Conservation (phyloP, 495 filamentous ascomycete species). For the Hypoxylon crocopeplum region DNA sequence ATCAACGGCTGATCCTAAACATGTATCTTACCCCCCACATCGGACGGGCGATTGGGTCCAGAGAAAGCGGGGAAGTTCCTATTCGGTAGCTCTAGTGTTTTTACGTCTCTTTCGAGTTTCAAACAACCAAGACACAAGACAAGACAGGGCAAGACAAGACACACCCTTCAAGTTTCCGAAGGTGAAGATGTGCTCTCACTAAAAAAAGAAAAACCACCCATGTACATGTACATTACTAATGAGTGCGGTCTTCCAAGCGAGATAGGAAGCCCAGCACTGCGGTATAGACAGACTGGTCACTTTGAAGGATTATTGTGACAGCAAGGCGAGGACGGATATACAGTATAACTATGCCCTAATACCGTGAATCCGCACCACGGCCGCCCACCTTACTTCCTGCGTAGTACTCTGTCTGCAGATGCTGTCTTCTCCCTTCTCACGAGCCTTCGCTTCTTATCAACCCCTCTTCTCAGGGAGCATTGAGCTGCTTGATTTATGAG, state of each 20-base stretch:
- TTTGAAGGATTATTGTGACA: slow-evolving; percentile 28
- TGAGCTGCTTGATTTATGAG: slow-evolving; percentile 8
- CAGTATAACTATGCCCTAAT: slow-evolving; percentile 36
- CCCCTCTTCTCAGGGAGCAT: slow-evolving; percentile 1
- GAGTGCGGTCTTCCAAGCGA: slow-evolving; percentile 11
- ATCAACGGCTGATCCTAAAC: slow-evolving; percentile 29
- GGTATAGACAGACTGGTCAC: slow-evolving; percentile 22
- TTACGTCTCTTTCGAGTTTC: slow-evolving; percentile 31
- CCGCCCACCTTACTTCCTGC: slow-evolving; percentile 1
- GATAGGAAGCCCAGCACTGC: slow-evolving; percentile 19
- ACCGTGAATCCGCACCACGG: slow-evolving; percentile 31
- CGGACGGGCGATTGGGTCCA: slow-evolving; percentile 27
- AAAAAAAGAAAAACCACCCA: slow-evolving; percentile 12
- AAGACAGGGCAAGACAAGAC: too few relatives aligned
- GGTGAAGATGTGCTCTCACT: slow-evolving; percentile 2
- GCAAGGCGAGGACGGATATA: slow-evolving; percentile 12
- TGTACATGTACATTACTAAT: slow-evolving; percentile 27
- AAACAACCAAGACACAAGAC: slow-evolving; percentile 15
- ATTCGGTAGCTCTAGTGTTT: slow-evolving; percentile 22
- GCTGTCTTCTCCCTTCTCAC: slow-evolving; percentile 2
- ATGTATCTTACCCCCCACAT: slow-evolving; percentile 25
- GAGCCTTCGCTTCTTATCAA: neutral
- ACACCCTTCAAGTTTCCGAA: slow-evolving; percentile 8
- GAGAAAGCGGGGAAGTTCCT: slow-evolving; percentile 36
- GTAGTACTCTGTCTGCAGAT: slow-evolving; percentile 4